Conservation (phyloP, 257 asterid species). For the Leonotis leonurus region DNA sequence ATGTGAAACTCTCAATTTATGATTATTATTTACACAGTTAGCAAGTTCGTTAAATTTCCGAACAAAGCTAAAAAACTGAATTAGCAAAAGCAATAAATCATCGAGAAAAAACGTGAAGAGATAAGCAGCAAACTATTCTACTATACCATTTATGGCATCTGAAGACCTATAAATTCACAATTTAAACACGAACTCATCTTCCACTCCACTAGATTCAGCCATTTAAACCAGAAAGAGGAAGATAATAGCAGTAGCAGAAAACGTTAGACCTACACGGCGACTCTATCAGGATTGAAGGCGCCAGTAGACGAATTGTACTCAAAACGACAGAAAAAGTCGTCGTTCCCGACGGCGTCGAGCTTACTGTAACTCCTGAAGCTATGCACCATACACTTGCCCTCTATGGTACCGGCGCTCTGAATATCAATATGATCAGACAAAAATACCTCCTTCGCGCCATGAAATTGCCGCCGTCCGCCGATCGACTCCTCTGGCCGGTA, state of each 20-base stretch:
- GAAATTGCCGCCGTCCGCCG: constrained; percentile 88
- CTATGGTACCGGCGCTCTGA: constrained; percentile 87
- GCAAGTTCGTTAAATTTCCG: background rate
- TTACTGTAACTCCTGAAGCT: constrained; percentile 75
- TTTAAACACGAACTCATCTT: background rate
- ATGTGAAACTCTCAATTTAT: background rate
- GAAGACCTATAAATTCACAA: background rate
- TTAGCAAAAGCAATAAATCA: background rate
- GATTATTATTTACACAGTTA: background rate
- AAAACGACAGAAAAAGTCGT: constrained; percentile 86
- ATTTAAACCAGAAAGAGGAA: background rate
- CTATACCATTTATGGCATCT: background rate
- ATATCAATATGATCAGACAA: constrained; percentile 80
- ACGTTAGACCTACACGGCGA: constrained; percentile 71
- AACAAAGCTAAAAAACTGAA: constrained; percentile 5
- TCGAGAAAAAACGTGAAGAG: background rate
- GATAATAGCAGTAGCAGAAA: constrained; percentile 16
- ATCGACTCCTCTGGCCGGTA: constrained; percentile 96
- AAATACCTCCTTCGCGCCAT: constrained; percentile 85
- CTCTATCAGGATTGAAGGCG: constrained; percentile 87
- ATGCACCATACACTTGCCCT: constrained; percentile 87
- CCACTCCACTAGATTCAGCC: background rate
- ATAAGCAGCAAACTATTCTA: background rate
- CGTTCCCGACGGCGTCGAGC: constrained; percentile 84
- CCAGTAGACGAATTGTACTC: constrained; percentile 86